phyloP scores from a whole-genome alignment of 164 flowering plant genomes.

The Hamamelis virginiana region DNA sequence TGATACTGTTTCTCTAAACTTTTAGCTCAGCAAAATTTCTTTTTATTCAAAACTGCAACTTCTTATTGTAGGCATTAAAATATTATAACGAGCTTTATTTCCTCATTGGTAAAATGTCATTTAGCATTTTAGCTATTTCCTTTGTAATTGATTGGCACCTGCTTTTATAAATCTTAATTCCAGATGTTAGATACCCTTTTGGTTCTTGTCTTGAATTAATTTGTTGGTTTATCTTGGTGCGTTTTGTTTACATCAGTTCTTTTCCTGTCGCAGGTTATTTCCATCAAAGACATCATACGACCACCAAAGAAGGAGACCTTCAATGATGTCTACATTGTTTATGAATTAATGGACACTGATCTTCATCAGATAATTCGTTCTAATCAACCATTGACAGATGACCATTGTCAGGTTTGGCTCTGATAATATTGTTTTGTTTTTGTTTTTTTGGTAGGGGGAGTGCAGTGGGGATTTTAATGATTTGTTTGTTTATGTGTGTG shows the following conservation, averaged over 20 bases:
- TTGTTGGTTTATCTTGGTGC: neutral
- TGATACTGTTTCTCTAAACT: too few species aligned
- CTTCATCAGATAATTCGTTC: slow-evolving; percentile 60
- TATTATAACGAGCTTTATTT: too few species aligned
- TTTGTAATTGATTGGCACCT: neutral
- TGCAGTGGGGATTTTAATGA: too few species aligned
- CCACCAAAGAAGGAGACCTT: slow-evolving; percentile 50
- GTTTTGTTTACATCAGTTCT: neutral
- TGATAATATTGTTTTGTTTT: slow-evolving; percentile 2
- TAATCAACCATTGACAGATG: slow-evolving; percentile 39
- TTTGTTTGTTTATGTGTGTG: neutral
- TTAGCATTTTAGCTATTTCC: neutral
- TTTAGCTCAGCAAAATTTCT: too few species aligned
- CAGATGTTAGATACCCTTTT: neutral
- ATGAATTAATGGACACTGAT: slow-evolving; percentile 58
- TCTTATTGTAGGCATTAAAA: too few species aligned
- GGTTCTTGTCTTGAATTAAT: neutral
- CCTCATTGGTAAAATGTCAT: neutral
- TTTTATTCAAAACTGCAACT: too few species aligned
- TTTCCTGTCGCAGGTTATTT: slow-evolving; percentile 35
- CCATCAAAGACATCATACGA: slow-evolving; percentile 48
- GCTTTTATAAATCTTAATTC: neutral
- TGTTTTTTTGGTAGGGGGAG: too few species aligned
- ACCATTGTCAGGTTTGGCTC: slow-evolving; percentile 52
- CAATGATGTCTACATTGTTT: slow-evolving; percentile 60